phyloP scores from a whole-genome alignment of 2,329 filamentous ascomycete genomes.

The Furcasterigmium furcatum region DNA sequence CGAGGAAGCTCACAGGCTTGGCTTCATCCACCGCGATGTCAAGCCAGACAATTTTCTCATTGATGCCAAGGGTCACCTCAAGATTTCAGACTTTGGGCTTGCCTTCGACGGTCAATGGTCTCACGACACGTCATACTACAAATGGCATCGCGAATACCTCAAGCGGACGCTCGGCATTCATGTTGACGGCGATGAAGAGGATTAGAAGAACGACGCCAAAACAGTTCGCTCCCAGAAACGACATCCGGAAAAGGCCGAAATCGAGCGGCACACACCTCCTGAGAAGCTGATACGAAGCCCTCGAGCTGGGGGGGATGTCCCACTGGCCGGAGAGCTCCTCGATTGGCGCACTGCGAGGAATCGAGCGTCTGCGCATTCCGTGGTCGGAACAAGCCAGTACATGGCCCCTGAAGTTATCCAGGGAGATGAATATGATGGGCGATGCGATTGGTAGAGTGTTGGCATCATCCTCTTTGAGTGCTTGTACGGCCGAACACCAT shows the following conservation, averaged over 20 bases:
- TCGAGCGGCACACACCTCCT: constrained; percentile 11
- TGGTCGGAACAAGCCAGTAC: constrained; percentile 95
- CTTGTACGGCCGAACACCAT: constrained; percentile 87
- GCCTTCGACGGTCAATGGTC: constrained; percentile 95
- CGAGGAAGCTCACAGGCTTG: constrained; percentile 83
- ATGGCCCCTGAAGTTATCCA: constrained; percentile 94
- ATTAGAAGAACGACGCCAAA: constrained; percentile 51
- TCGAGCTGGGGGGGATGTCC: constrained; percentile 25
- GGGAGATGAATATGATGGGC: constrained; percentile 80
- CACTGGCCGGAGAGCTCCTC: constrained; percentile 47
- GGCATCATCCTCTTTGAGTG: constrained; percentile 95
- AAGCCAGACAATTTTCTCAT: constrained; percentile 98
- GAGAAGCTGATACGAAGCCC: constrained; percentile 20
- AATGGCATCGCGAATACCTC: constrained; percentile 75
- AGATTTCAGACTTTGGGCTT: constrained; percentile 94
- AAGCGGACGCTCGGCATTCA: constrained; percentile 72
- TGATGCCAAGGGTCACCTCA: constrained; percentile 81
- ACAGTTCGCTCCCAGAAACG: constrained; percentile 11
- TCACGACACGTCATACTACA: constrained; percentile 85
- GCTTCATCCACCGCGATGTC: constrained; percentile 92
- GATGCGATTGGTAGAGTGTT: constrained; percentile 97
- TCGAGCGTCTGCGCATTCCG: constrained; percentile 73
- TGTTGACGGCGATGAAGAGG: constrained; percentile 70
- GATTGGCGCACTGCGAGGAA: constrained; percentile 70
- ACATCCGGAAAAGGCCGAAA: constrained; percentile 3